Evolutionary conservation across 2,329 filamentous ascomycete genomes (phyloP), one percentile per base, ranked within the genome.

Genomic region (Exserohilum rostratum): DNA sequence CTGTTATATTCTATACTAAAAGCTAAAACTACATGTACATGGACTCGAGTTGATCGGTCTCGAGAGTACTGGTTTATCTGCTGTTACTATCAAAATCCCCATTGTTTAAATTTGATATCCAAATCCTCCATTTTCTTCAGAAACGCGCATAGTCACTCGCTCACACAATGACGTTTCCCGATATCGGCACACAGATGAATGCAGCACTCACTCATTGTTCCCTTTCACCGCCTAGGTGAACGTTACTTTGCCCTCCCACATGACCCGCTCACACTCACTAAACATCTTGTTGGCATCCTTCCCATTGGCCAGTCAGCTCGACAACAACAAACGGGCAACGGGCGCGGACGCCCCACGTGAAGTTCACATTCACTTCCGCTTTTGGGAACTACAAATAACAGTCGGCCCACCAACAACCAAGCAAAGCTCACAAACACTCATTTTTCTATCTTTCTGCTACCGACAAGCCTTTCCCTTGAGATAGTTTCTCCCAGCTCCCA

Each of bases 351-450:
- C 29, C 27, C 30, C 45, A 15, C n/a, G 33, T 40, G 29, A 30
- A 52, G 22, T 27, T 46, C 48, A 45, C 42, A 29, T 38, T 58
- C 49, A 56, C 52, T 17, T 42, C 17, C 30, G n/a, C 45, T 31
- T 37, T 33, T 29, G 25, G n/a, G n/a, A n/a, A n/a, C n/a, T n/a
- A n/a, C n/a, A n/a, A n/a, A n/a, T n/a, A n/a, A n/a, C n/a, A n/a
- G n/a, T n/a, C n/a, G n/a, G 15, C 33, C 11, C 33, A 18, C 11
- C 10, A 46, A 17, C 34, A 25, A 22, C 48, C 39, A 22, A 37
- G 38, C 29, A 40, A 53, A 37, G 46, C 29, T 38, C n/a, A 33
- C 35, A 29, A 15, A 10, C 46, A 35, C 44, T 7, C 46, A 46
- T 27, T 15, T 38, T 44, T 11, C 15, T 43, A 40, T 38, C 31